Conservation (phyloP, 345 rosid genomes). For the Xanthoceras sorbifolium region DNA sequence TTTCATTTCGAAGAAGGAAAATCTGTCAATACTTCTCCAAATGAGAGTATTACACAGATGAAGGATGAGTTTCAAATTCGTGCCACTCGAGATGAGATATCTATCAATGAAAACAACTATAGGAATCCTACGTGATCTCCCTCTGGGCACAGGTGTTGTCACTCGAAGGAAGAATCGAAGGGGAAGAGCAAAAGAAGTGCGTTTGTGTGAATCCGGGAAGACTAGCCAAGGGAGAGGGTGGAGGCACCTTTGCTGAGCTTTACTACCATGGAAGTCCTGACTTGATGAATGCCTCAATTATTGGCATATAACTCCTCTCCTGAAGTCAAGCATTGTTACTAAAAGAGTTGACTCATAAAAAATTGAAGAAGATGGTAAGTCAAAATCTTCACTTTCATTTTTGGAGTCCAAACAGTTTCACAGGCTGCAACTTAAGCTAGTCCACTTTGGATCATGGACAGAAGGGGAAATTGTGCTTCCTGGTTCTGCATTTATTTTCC, state of each 20-base stretch:
- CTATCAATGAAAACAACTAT: background rate
- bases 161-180: conserved; percentile 54
- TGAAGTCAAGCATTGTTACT: background rate
- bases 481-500: background rate
- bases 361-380: background rate
- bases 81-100: background rate
- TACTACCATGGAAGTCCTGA: conserved; percentile 57
- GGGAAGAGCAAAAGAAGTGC: conserved; percentile 59
- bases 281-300: conserved; percentile 61
- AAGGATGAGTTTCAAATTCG: background rate
- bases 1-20: background rate
- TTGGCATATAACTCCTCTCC: conserved; percentile 49
- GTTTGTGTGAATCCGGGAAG: conserved; percentile 88
- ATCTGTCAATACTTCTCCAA: background rate
- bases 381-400: background rate
- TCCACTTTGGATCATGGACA: background rate
- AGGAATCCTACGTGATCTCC: background rate
- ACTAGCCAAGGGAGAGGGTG: conserved; percentile 83
- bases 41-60: background rate
- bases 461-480: background rate
- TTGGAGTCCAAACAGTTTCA: background rate
- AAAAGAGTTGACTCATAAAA: conserved; percentile 3
- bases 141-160: conserved; percentile 52
- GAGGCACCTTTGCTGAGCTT: conserved; percentile 83
- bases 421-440: background rate